Evolutionary conservation across 2,329 filamentous ascomycete species (phyloP), one percentile per base, ranked within the genome.

Genomic region (Malbranchea cinnamomea): DNA sequence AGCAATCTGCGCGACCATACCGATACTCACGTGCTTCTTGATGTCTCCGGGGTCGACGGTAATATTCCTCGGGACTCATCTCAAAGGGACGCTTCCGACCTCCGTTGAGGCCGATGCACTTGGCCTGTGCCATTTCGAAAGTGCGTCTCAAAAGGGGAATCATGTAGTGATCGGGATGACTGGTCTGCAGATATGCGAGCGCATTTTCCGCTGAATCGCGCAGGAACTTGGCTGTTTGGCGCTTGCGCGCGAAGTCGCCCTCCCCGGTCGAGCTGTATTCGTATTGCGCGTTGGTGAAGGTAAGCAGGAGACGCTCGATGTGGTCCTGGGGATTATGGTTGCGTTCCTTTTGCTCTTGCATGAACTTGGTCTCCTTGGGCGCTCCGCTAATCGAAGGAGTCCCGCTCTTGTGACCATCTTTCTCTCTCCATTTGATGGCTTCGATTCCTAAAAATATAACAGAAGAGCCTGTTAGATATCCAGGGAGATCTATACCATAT

Each of bases 151-250:
- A 38, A 23, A 57, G 53, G 0, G 46, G 34, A 8, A 54, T 31
- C 32, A 53, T 36, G 9, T 32, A 31, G 29, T 56, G 44, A 7
- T 49, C 37, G 39, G 30, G 6, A 38, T 41, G 13, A 16, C 44
- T 40, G 6, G 42, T 31, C 15, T 40, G 35, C 6, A 60, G 40
- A 26, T 54, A 55, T 9, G 43, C 41, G 10, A 58, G 41, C 1
- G 49, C 43, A 31, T 60, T 60, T 33, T 60, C 57, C 4, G 56
- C 54, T 1, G 54, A 59, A 38, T 61, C 57, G 3, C 57, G 53
- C 15, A 62, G 49, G 28, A 59, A 60, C 28, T 52, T 52, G 14
- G 54, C 52, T 1, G 48, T 41, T 13, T 42, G 37, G 20, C 43
- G 38, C 18, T 41, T 41, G 3, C 41, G 34, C 3, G 41, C 31